Evolutionary conservation across 2,329 filamentous ascomycete species (phyloP), one percentile per base, ranked within the genome.

Genomic region (Botrytis fragariae): DNA sequence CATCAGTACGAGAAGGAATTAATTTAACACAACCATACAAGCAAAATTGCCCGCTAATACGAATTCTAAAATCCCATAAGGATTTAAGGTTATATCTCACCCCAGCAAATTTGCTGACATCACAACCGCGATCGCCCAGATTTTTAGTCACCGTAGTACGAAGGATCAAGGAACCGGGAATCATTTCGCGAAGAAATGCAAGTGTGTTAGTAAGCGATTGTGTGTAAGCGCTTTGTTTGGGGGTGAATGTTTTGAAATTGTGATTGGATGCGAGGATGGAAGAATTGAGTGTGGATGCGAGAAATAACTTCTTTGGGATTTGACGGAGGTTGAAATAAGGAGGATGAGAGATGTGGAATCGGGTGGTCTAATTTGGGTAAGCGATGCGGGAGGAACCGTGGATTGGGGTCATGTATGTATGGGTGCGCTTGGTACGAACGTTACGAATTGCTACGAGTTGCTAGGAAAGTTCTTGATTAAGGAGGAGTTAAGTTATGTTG

Each of bases 1-100:
- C 32, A 51, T 67, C 32, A 67, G 64, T 67, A 54, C 45, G 64
- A 54, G 64, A 54, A 67, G 45, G 45, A 67, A 51, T 32, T 6
- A 0, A 12, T 9, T 35, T 8, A 9, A 20, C 16, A 42, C 37
- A 29, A 42, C 14, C 37, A 20, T 4, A 42, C 60, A 18, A 20
- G 6, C 37, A 25, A 42, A 42, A 61, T 61, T 10, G 2, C 18
- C 14, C 22, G 6, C 10, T 12, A n/a, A 48, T 29, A 37, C 29
- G 42, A 37, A 18, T 22, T 29, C 5, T 2, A 6, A 39, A 54
- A 67, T 67, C 45, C 64, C 37, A 7, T 9, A 18, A 67, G 64
- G 5, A 54, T 39, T 54, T 22, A 39, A 54, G 35, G 8, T 39
- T 54, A 29, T 20, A 18, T 20, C n/a, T 29, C 37, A 62, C 60